These are phyloP conservation scores for Lipomyces yarrowii DNA, from an alignment of 1,139 yeast genomes.

Conservation along the genomic window DNA sequence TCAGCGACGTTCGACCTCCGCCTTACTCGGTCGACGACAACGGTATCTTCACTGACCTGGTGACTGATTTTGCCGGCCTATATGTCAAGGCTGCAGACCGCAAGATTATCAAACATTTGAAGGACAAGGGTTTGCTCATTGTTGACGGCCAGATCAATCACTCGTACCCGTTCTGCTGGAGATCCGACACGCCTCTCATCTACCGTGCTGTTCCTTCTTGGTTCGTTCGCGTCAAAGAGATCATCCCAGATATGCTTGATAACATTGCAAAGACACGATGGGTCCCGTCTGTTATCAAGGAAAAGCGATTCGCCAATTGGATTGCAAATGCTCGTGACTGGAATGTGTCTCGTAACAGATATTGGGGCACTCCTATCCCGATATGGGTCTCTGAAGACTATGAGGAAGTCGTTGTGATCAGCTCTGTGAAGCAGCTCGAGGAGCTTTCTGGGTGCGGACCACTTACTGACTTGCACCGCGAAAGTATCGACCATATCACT, in stretches of 20 bases:
- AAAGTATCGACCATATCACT: constrained; percentile 83
- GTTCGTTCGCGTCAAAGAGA: constrained; percentile 89
- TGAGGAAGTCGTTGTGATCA: constrained; percentile 90
- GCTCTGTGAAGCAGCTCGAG: constrained; percentile 83
- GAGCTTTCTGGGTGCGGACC: constrained; percentile 72
- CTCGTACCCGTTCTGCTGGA: constrained; percentile 99
- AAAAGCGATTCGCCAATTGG: constrained; percentile 96
- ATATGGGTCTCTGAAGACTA: constrained; percentile 95
- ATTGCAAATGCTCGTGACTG: constrained; percentile 98
- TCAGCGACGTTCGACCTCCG: constrained; percentile 66
- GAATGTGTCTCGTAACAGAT: constrained; percentile 97
- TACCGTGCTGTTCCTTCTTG: constrained; percentile 98
- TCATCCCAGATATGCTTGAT: constrained; percentile 84
- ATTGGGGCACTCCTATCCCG: constrained; percentile 99
- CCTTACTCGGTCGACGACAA: constrained; percentile 95
- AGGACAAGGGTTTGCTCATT: constrained; percentile 74
- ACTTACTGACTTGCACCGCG: constrained; percentile 92
- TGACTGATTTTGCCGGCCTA: constrained; percentile 72
- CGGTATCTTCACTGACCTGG: constrained; percentile 79
- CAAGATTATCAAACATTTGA: constrained; percentile 78
- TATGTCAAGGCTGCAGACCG: constrained; percentile 97
- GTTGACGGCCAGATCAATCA: constrained; percentile 84
- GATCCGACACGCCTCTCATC: constrained; percentile 96
- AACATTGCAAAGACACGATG: constrained; percentile 87
- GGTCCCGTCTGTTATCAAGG: constrained; percentile 91